Base-by-base conservation (phyloP, 2,329 filamentous ascomycete species). In the Verticillium zaregamsianum region DNA sequence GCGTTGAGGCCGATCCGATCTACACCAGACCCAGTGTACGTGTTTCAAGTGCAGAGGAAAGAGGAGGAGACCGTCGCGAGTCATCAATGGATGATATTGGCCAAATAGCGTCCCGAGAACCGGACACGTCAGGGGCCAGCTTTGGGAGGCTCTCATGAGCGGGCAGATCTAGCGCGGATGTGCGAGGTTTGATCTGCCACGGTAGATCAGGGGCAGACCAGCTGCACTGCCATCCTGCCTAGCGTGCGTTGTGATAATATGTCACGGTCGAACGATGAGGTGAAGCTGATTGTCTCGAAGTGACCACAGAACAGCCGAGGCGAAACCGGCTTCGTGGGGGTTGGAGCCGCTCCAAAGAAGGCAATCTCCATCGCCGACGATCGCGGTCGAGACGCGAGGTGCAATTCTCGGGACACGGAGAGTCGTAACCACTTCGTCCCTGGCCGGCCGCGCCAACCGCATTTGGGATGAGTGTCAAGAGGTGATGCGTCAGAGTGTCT, bases 1-100 rank as follows among this genome's bases (percentile, higher is more conserved):
- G 58, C 58, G 39, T 62, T 60, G 63, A 64, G 60, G 61, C 58
- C 39, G 62, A 57, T 56, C 63, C 59, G 64, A 65, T 65, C 64
- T 64, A 52, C 64, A 61, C 58, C 54, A 65, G 62, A 61, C 58
- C 62, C 64, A 63, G 60, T 61, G 40, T 56, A 25, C 55, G 25
- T 62, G 64, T 65, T 65, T 65, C 64, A 65, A 63, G n/a, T 58
- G 40, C 52, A 62, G 60, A 59, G 40, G 40, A 49, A 12, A 25
- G 40, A 49, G 5, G n/a, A 49, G 40, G 40, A 49, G 40, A 49
- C 40, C 8, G 40, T 49, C 40, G 20, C 40, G 40, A 49, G 40
- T 49, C 40, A 49, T 49, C 40, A 25, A 23, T 12, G 20, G 3
- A 28, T 28, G 28, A 28, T 28, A 28, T 28, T 28, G 28, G 28